Evolutionary conservation across 2,329 filamentous ascomycete species (phyloP), one percentile per base, ranked within the genome.

Genomic region (Curvularia verruculosa): DNA sequence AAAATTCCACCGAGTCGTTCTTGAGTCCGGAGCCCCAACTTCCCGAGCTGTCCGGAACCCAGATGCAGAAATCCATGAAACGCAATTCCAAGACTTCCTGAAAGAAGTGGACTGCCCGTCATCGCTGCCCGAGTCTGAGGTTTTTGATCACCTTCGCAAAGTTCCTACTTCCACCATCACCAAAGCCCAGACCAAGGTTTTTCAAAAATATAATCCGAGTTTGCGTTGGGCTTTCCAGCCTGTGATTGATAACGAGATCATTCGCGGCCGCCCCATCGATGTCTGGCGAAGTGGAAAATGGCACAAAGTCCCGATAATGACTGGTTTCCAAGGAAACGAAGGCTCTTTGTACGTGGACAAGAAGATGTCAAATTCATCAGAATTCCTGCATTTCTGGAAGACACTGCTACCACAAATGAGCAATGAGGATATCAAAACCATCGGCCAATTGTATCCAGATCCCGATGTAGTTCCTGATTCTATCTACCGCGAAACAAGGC

Each of bases 271-370:
- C 10, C 88, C 88, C 3, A 79, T 88, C 12, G 77, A 81, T n/a
- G 80, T 82, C n/a, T 89, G 85, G 85, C 71, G 78, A 24, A 76
- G 81, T 0, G 78, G 81, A 0, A 72, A 77, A 15, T 84, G 81
- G 70, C 80, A 87, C 63, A 80, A 81, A 60, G 79, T 88, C 7
- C 85, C 87, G 7, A 82, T 91, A 47, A 76, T 92, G 47, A 90
- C 87, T 0, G 89, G 89, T 7, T 91, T 87, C 78, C 88, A 87
- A 73, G 84, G 85, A 37, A 87, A 91, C 66, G 89, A 92, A 72
- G 89, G 88, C 15, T 82, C 85, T 0, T 72, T 80, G 36, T 91
- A 91, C 68, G 83, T 90, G 0, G 83, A 87, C 0, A 72, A 77
- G 13, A 64, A 71, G 6, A 79, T 83, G 51, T 75, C 79, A 13